Evolutionary conservation across 2,329 filamentous ascomycete species (phyloP).

Genomic region (Pseudophaeomoniella oleicola): DNA sequence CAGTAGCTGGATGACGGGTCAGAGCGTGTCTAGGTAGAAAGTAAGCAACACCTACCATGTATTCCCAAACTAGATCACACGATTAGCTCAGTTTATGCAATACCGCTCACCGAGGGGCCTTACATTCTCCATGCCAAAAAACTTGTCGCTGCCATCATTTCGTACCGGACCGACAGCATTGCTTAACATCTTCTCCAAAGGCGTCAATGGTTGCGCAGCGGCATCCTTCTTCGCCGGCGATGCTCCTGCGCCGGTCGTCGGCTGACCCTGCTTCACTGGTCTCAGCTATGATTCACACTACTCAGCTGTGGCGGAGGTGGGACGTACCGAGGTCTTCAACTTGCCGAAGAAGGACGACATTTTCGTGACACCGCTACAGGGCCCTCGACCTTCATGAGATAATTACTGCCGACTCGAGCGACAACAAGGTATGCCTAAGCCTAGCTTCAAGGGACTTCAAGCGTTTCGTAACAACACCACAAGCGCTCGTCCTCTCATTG

Average conservation of each 20-base stretch:
- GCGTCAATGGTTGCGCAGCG: conserved; percentile 40
- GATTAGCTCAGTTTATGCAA: conserved; percentile 14
- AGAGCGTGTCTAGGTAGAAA: conserved; percentile 12
- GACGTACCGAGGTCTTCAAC: conserved; percentile 22
- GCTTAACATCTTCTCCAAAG: conserved; percentile 61
- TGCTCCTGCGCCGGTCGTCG: conserved; percentile 29
- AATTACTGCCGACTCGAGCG: no score
- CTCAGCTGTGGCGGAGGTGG: conserved; percentile 7
- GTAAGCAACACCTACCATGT: conserved; percentile 65
- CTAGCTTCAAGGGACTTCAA: no score
- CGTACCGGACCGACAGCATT: conserved; percentile 64
- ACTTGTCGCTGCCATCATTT: conserved; percentile 87
- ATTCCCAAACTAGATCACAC: conserved; percentile 64
- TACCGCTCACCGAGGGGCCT: conserved; percentile 21
- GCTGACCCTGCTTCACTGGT: conserved; percentile 24
- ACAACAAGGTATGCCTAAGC: no score
- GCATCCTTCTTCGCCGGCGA: conserved; percentile 44
- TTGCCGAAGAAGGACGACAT: conserved; percentile 27
- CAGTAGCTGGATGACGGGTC: conserved; percentile 56
- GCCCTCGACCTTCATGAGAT: no score
- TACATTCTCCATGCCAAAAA: conserved; percentile 97
- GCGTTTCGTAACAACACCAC: no score
- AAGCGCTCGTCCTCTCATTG: no score
- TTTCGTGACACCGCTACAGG: conserved; percentile 7
- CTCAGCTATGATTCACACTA: conserved; percentile 10